Evolutionary conservation across 1,139 yeast genomes (phyloP).

Genomic region (Hansenula sp.): DNA sequence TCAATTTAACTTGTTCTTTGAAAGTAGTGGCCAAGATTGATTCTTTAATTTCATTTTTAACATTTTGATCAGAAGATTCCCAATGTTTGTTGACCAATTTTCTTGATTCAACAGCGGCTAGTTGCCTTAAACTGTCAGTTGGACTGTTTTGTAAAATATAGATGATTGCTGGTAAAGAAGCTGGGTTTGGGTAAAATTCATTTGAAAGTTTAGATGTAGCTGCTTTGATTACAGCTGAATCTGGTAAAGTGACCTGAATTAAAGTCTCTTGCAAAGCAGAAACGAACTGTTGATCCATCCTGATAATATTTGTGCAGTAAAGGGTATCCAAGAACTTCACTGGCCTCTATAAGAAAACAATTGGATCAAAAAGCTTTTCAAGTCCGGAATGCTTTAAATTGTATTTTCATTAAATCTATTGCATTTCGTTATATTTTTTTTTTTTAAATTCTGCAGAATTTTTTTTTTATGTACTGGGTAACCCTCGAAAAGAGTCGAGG

Average conservation of each 20-base stretch:
- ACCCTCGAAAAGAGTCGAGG: neutral
- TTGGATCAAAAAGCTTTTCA: neutral
- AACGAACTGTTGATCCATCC: slow-evolving; percentile 70
- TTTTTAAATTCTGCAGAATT: neutral
- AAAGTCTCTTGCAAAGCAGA: slow-evolving; percentile 75
- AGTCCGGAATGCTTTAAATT: neutral
- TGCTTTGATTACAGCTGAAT: slow-evolving; percentile 71
- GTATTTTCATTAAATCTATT: neutral
- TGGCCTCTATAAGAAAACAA: neutral
- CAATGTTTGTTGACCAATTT: slow-evolving; percentile 75
- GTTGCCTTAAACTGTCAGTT: slow-evolving; percentile 62
- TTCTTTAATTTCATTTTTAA: slow-evolving; percentile 59
- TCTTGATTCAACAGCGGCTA: slow-evolving; percentile 95
- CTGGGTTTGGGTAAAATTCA: slow-evolving; percentile 69
- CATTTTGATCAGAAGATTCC: slow-evolving; percentile 51
- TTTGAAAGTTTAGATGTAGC: slow-evolving; percentile 75
- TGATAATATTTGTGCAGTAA: slow-evolving; percentile 3
- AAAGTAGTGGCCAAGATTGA: slow-evolving; percentile 70
- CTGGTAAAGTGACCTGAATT: slow-evolving; percentile 71
- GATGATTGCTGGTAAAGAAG: slow-evolving; percentile 76
- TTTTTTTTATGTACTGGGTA: neutral
- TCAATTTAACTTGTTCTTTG: slow-evolving; percentile 57
- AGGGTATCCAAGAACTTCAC: no score
- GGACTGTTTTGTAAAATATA: slow-evolving; percentile 71
- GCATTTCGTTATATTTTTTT: neutral